Evolutionary conservation across 768 basidiomycete species (phyloP).

Genomic region (Lentinula edodes): DNA sequence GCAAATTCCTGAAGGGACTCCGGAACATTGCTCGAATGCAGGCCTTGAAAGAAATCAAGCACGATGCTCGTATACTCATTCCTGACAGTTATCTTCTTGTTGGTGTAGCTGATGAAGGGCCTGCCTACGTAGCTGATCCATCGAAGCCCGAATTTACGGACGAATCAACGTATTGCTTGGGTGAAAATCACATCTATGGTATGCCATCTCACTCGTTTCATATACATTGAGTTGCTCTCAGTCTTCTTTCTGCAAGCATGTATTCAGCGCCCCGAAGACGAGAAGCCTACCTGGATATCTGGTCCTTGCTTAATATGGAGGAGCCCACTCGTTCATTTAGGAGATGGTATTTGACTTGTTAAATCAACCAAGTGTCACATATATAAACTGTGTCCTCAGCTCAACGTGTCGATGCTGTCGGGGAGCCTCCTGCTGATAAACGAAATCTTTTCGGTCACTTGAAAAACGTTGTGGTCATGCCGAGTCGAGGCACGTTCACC

Average conservation of each 20-base stretch:
- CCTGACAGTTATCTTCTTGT: slow-evolving; percentile 66
- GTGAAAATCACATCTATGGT: slow-evolving; percentile 66
- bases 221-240: neutral
- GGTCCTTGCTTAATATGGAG: slow-evolving; percentile 62
- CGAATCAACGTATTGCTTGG: slow-evolving; percentile 46
- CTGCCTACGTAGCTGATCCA: slow-evolving; percentile 50
- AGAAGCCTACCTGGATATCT: slow-evolving; percentile 47
- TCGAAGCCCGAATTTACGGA: slow-evolving; percentile 31
- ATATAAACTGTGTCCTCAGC: slow-evolving; percentile 30
- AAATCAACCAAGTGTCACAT: neutral
- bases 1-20: slow-evolving; percentile 51
- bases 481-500: slow-evolving; percentile 40
- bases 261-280: slow-evolving; percentile 44
- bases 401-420: slow-evolving; percentile 67
- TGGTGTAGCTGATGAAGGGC: slow-evolving; percentile 81
- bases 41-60: slow-evolving; percentile 69
- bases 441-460: slow-evolving; percentile 55
- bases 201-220: slow-evolving; percentile 8
- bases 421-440: slow-evolving; percentile 53
- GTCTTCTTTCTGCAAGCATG: slow-evolving; percentile 23
- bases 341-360: slow-evolving; percentile 47
- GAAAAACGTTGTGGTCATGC: slow-evolving; percentile 69
- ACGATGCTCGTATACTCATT: slow-evolving; percentile 68
- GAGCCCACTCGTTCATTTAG: slow-evolving; percentile 72
- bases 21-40: slow-evolving; percentile 59